phyloP scores from a whole-genome alignment of 441 rosid genomes.

The Populus hybrid region DNA sequence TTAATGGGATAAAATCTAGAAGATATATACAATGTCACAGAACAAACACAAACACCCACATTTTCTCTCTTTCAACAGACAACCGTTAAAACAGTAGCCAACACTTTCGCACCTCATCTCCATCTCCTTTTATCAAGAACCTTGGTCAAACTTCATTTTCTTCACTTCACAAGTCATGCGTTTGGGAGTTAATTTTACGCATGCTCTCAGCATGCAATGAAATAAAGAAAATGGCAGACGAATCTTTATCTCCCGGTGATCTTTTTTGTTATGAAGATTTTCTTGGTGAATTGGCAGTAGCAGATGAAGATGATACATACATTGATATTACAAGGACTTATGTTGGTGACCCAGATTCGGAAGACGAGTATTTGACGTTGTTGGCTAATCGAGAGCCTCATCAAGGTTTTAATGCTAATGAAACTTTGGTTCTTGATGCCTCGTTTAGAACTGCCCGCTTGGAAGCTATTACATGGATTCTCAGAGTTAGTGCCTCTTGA shows the following conservation, averaged over 20 bases:
- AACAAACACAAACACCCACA: neutral
- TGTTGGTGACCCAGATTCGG: conserved; percentile 16
- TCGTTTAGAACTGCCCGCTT: conserved; percentile 37
- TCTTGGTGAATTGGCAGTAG: conserved; percentile 15
- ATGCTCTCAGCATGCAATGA: neutral
- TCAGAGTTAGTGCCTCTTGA: conserved; percentile 36
- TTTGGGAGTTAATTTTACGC: neutral
- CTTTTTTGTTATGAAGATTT: conserved; percentile 39
- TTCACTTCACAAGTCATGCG: conserved; percentile 24
- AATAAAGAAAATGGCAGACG: conserved; percentile 27
- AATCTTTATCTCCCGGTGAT: conserved; percentile 27
- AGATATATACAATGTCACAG: neutral
- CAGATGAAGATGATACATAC: conserved; percentile 18
- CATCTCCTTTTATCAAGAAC: conserved; percentile 14
- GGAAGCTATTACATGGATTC: conserved; percentile 52
- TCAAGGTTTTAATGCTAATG: conserved; percentile 27
- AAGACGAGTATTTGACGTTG: conserved; percentile 32
- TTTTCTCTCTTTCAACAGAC: neutral
- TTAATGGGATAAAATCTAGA: neutral
- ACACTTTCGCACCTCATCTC: conserved; percentile 10
- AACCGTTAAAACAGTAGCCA: conserved; percentile 22
- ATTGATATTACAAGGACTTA: neutral
- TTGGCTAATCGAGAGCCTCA: conserved; percentile 39
- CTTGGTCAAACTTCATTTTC: conserved; percentile 6
- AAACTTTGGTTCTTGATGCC: conserved; percentile 22